These are phyloP conservation scores for Leucocoprinus birnbaumii DNA, from an alignment of 768 basidiomycete species.

Conservation along the genomic window DNA sequence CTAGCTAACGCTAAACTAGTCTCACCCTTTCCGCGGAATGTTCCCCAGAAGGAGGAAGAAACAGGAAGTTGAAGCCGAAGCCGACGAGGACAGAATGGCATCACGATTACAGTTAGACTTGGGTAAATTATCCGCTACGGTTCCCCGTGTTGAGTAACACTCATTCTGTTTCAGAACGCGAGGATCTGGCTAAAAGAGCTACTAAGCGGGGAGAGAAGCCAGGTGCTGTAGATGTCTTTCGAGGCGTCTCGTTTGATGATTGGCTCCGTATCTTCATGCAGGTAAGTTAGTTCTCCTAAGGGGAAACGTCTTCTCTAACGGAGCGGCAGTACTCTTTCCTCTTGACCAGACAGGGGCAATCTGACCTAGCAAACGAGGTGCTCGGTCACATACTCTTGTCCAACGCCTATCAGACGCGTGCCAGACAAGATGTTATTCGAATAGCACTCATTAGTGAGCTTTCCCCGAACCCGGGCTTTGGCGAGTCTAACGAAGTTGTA, in stretches of 20 bases:
- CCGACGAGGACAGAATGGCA: slow-evolving; percentile 69
- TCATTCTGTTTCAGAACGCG: slow-evolving; percentile 43
- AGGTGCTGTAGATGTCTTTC: slow-evolving; percentile 62
- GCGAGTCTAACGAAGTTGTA: slow-evolving; percentile 23
- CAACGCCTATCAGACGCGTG: slow-evolving; percentile 63
- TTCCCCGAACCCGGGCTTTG: neutral
- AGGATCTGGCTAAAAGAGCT: slow-evolving; percentile 49
- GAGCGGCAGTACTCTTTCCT: slow-evolving; percentile 67
- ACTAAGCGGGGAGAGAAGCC: slow-evolving; percentile 33
- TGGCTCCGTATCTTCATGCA: slow-evolving; percentile 88
- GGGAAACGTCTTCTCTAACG: neutral
- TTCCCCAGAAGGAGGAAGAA: slow-evolving; percentile 47
- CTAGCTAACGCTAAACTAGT: slow-evolving; percentile 22
- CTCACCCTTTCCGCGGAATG: slow-evolving; percentile 67
- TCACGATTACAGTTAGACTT: slow-evolving; percentile 74
- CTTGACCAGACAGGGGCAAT: slow-evolving; percentile 59
- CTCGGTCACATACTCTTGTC: slow-evolving; percentile 74
- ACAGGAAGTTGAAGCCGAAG: slow-evolving; percentile 42
- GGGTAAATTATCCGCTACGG: slow-evolving; percentile 37
- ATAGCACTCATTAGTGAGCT: slow-evolving; percentile 73
- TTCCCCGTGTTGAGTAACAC: too few species aligned
- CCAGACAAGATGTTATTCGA: slow-evolving; percentile 68
- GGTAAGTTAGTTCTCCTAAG: slow-evolving; percentile 37
- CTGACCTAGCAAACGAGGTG: slow-evolving; percentile 69
- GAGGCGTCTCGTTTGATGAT: slow-evolving; percentile 77